Evolutionary conservation across 768 basidiomycete genomes (phyloP).

Genomic region (Suillus plorans): DNA sequence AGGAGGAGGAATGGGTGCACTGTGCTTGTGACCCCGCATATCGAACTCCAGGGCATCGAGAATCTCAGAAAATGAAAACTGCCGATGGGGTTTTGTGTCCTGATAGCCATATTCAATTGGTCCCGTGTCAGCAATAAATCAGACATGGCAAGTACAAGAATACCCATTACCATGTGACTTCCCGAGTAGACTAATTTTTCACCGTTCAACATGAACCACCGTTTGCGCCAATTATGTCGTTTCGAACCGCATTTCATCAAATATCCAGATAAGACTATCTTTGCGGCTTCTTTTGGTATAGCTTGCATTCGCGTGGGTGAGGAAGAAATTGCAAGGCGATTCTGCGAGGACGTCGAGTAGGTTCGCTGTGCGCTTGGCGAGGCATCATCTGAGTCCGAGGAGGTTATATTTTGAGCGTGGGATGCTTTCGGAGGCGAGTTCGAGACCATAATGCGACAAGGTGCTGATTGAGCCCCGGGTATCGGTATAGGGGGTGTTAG

Average conservation of each 20-base stretch:
- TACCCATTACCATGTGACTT: constrained; percentile 86
- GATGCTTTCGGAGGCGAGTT: constrained; percentile 49
- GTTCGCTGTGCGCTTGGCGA: constrained; percentile 45
- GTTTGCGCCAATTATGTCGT: constrained; percentile 91
- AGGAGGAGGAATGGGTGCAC: constrained; percentile 33
- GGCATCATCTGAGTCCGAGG: constrained; percentile 79
- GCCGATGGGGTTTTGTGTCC: constrained; percentile 89
- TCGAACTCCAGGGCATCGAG: constrained; percentile 92
- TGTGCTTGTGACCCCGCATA: constrained; percentile 52
- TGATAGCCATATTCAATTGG: constrained; percentile 32
- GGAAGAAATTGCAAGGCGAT: constrained; percentile 36
- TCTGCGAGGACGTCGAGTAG: constrained; percentile 46
- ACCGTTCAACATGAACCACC: constrained; percentile 94
- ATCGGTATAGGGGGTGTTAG: constrained; percentile 54
- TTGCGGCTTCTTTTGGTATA: constrained; percentile 58
- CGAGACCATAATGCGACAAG: constrained; percentile 36
- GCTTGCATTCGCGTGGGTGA: constrained; percentile 45
- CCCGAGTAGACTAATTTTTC: constrained; percentile 86
- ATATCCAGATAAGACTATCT: constrained; percentile 85
- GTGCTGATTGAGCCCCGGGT: constrained; percentile 34
- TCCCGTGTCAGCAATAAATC: constrained; percentile 11
- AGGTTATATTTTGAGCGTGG: constrained; percentile 55
- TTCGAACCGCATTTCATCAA: constrained; percentile 96
- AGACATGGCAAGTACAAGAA: constrained; percentile 13
- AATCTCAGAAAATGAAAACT: constrained; percentile 81